Evolutionary conservation across 2,329 filamentous ascomycete species (phyloP).

Genomic region (Hypoxylon sp.): DNA sequence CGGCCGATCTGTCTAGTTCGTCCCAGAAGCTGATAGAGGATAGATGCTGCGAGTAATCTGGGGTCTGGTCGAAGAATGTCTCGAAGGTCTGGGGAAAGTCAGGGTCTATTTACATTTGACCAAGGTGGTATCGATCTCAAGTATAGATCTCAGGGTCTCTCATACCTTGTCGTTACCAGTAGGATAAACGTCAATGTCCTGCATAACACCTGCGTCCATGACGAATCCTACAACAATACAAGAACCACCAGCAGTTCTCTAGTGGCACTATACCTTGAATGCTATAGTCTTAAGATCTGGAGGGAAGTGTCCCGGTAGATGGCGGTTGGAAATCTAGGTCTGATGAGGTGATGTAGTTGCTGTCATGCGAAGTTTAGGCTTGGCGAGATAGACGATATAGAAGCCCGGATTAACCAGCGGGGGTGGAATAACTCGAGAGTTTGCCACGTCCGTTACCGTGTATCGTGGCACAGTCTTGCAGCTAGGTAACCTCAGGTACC

Average conservation of each 20-base stretch:
- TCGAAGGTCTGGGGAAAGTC: slow-evolving; percentile 42
- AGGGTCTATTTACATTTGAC: slow-evolving; percentile 25
- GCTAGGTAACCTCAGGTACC: slow-evolving; percentile 24
- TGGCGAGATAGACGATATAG: slow-evolving; percentile 26
- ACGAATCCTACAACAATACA: slow-evolving; percentile 43
- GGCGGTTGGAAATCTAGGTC: slow-evolving; percentile 16
- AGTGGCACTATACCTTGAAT: slow-evolving; percentile 35
- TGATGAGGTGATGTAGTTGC: slow-evolving; percentile 23
- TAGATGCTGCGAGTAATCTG: slow-evolving; percentile 45
- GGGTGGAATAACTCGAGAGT: slow-evolving; percentile 1
- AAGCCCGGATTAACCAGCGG: slow-evolving; percentile 13
- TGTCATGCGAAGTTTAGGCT: slow-evolving; percentile 32
- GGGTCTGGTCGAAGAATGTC: slow-evolving; percentile 45
- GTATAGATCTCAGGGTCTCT: slow-evolving; percentile 10
- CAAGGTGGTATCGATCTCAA: slow-evolving; percentile 9
- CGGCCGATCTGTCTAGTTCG: slow-evolving; percentile 45
- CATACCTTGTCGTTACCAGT: slow-evolving; percentile 47
- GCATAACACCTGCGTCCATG: slow-evolving; percentile 49
- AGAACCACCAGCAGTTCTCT: slow-evolving; percentile 38
- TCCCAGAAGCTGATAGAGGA: slow-evolving; percentile 48
- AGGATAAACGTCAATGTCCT: slow-evolving; percentile 49
- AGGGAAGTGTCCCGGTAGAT: slow-evolving; percentile 21
- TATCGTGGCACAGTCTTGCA: slow-evolving; percentile 28
- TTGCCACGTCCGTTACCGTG: slow-evolving; percentile 35
- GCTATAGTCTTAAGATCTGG: slow-evolving; percentile 24